Evolutionary conservation across 805 yeast genomes (phyloP), one percentile per base, ranked within the genome.

Genomic region (Diddensiella transvaalensis): DNA sequence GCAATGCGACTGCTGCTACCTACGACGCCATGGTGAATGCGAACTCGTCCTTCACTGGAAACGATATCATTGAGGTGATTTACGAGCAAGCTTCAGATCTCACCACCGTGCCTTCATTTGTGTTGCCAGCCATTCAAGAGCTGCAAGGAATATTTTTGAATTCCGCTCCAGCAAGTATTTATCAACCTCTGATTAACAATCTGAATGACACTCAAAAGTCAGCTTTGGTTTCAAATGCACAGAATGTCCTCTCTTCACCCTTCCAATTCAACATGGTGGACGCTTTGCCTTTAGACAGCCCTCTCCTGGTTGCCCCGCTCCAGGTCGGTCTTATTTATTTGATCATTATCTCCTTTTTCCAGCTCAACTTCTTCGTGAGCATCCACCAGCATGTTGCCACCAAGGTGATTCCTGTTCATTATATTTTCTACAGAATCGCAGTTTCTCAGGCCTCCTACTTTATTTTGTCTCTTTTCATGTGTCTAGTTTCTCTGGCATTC

Each of bases 281-380:
- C 69, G 29, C 32, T 18, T 24, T 37, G 5, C 48, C 48, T 3
- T 22, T 44, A 26, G 4, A 23, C 5, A 29, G 8, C 13, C 32
- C 77, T 2, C 79, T 77, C 3, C 60, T 81, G 11, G 56, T 74
- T 39, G 89, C 89, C 0, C 88, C 90, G 3, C 64, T 80, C 3
- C 91, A 85, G 62, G 82, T 85, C 51, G 93, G 93, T 44, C 72
- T 84, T 54, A 82, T 86, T 62, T 85, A 80, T 61, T 70, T 84
- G 61, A 75, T 86, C 57, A 80, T 86, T 61, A 63, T 85, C 48
- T 79, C 91, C 2, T 84, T 87, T 61, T 83, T 87, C 74, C 83
- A 81, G 56, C 75, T 83, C 57, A 76, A 49, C 41, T 76, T 85
- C 69, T 82, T 81, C 60, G 66, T 66, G 10, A 76, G 75, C 19